A percentile compares a stretch with the other conserved stretches of the same genome.
These are phyloP conservation scores for Cutaneotrichosporon spelunceum DNA, from an alignment of 1,284 basidiomycete species.

Conservation along the genomic window DNA sequence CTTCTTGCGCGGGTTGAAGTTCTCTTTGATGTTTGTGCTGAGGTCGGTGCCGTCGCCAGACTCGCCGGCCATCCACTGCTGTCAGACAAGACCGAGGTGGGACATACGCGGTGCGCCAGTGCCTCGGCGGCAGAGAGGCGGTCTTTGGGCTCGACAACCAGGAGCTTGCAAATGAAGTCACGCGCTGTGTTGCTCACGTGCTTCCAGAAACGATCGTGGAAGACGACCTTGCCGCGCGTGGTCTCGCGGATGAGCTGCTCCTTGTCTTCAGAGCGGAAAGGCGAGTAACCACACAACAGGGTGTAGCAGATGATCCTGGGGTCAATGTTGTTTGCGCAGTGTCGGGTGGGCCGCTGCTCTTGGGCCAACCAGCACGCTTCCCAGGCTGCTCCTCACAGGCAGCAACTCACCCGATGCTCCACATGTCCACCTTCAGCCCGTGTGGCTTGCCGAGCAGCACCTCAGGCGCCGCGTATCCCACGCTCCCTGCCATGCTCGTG, in stretches of 20 bases:
- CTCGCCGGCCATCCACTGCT: conserved; percentile 34
- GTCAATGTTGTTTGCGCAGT: not conserved
- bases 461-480: conserved; percentile 93
- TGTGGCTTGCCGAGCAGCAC: conserved; percentile 79
- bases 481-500: conserved; percentile 77
- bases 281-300: conserved; percentile 85
- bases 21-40: conserved; percentile 64
- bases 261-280: conserved; percentile 81
- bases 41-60: conserved; percentile 66
- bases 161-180: conserved; percentile 70
- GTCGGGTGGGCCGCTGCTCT: too few relatives aligned
- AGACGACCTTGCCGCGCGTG: conserved; percentile 74
- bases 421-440: conserved; percentile 87
- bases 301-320: conserved; percentile 87
- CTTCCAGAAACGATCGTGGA: conserved; percentile 91
- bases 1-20: conserved; percentile 52
- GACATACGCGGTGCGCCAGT: conserved; percentile 58
- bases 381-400: too few relatives aligned
- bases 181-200: conserved; percentile 57
- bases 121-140: conserved; percentile 75
- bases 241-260: conserved; percentile 77
- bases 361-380: too few relatives aligned
- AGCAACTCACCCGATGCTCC: conserved; percentile 75
- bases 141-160: conserved; percentile 68
- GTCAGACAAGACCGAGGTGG: conserved; percentile 2